These are phyloP conservation scores for Ulota crispa DNA, from an alignment of 225 moss, liverwort and hornwort species.

Conservation along the genomic window DNA sequence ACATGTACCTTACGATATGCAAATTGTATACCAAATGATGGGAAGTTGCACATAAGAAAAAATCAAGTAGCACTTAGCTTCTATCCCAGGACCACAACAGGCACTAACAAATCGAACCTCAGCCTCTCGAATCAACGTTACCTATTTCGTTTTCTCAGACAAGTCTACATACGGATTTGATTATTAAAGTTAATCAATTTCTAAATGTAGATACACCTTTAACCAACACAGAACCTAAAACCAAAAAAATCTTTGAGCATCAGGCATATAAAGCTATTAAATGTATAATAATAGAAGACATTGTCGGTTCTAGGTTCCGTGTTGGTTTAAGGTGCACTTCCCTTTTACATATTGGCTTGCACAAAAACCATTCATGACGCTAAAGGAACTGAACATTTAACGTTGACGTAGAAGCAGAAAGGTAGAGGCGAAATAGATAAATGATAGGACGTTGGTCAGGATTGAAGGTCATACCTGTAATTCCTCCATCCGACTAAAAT, in stretches of 20 bases:
- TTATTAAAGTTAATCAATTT: background rate
- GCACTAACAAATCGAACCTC: background rate
- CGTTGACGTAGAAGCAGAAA: background rate
- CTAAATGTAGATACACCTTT: background rate
- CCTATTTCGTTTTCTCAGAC: background rate
- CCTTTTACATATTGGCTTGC: background rate
- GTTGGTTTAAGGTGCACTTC: background rate
- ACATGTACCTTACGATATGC: background rate
- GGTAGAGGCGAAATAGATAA: background rate
- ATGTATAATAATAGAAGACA: background rate
- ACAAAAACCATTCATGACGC: background rate
- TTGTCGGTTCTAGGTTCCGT: background rate
- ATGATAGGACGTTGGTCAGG: background rate
- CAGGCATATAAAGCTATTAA: background rate
- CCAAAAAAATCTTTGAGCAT: background rate
- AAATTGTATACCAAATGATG: background rate
- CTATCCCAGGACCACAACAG: background rate
- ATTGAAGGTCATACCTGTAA: slow-evolving; percentile 47
- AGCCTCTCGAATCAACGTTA: background rate
- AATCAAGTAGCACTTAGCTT: background rate
- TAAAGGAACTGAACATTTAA: background rate
- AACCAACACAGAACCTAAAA: background rate
- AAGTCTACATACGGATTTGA: background rate
- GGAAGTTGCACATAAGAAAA: background rate
- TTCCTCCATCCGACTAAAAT: slow-evolving; percentile 65